Conservation (phyloP, 1,284 basidiomycete genomes). For the Cutaneotrichosporon curvatum region DNA sequence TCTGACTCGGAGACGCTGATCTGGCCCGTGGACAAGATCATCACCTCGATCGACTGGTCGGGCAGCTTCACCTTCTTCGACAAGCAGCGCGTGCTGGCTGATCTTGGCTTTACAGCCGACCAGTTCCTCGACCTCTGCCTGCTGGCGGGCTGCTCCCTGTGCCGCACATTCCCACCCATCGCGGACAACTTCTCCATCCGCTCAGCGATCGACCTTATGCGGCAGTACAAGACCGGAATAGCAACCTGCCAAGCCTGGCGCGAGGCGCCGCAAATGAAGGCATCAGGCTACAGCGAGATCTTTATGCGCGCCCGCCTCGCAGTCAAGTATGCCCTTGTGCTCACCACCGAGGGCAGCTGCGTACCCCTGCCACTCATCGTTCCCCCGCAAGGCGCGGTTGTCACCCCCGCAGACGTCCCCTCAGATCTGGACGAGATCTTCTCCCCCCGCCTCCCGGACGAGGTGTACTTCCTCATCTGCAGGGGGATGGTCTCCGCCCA, state of each 20-base stretch:
- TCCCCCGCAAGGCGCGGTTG: conserved; percentile 44
- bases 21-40: conserved; percentile 85
- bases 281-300: conserved; percentile 61
- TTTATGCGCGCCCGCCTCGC: conserved; percentile 86
- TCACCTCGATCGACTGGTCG: conserved; percentile 73
- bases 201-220: conserved; percentile 78
- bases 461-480: conserved; percentile 93
- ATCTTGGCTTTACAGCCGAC: conserved; percentile 72
- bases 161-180: conserved; percentile 76
- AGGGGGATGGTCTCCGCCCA: conserved; percentile 81
- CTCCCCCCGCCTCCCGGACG: conserved; percentile 88
- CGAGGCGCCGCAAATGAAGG: conserved; percentile 50
- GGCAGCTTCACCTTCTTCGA: conserved; percentile 74
- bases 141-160: conserved; percentile 82
- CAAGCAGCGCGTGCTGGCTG: conserved; percentile 67
- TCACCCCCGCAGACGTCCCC: conserved; percentile 80
- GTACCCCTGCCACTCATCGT: conserved; percentile 78
- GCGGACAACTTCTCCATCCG: conserved; percentile 66
- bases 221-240: conserved; percentile 78
- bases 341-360: conserved; percentile 83
- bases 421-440: conserved; percentile 91
- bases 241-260: conserved; percentile 68
- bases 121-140: conserved; percentile 93
- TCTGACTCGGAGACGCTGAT: conserved; percentile 84
- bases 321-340: conserved; percentile 85